Evolutionary conservation across 306 rosid species (phyloP), one percentile per base, ranked within the genome.

Genomic region (Oemleria cerasiformis): DNA sequence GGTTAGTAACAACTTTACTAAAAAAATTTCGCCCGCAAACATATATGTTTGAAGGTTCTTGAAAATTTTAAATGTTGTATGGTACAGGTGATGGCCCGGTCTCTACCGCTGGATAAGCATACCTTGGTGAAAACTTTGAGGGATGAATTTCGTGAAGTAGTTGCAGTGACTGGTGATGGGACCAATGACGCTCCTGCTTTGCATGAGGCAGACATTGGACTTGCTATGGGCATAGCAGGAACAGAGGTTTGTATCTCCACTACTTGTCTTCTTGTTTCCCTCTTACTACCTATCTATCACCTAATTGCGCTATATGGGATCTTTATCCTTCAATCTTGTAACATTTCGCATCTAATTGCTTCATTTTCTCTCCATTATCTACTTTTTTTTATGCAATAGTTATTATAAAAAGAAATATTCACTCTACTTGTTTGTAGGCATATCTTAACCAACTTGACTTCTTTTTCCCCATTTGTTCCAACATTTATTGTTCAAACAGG

Each of bases 211-310:
- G 96, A 94, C 84, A 94, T 94, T 67, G 99, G 99, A 79, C 96
- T 94, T 77, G 92, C 99, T 55, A 94, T 94, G 99, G 99, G 99
- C 72, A 91, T 94, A 79, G 97, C 96, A 30, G 99, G 99, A 77
- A 91, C 97, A 0, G 96, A 94, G 96, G 99, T 91, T 19, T 48
- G 81, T 78, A 38, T n/a, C n/a, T n/a, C n/a, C n/a, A n/a, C n/a
- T n/a, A n/a, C n/a, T n/a, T n/a, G n/a, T n/a, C n/a, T n/a, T n/a
- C n/a, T n/a, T n/a, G n/a, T n/a, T n/a, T n/a, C n/a, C n/a, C n/a
- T n/a, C n/a, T n/a, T n/a, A n/a, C n/a, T n/a, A n/a, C n/a, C n/a
- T n/a, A n/a, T n/a, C n/a, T n/a, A n/a, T n/a, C n/a, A n/a, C n/a
- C n/a, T n/a, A n/a, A n/a, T 75, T 68, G 44, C 12, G 47, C 47